Conservation (phyloP, 176 grass and related monocot genomes). For the Hsuehochloa calcarea region DNA sequence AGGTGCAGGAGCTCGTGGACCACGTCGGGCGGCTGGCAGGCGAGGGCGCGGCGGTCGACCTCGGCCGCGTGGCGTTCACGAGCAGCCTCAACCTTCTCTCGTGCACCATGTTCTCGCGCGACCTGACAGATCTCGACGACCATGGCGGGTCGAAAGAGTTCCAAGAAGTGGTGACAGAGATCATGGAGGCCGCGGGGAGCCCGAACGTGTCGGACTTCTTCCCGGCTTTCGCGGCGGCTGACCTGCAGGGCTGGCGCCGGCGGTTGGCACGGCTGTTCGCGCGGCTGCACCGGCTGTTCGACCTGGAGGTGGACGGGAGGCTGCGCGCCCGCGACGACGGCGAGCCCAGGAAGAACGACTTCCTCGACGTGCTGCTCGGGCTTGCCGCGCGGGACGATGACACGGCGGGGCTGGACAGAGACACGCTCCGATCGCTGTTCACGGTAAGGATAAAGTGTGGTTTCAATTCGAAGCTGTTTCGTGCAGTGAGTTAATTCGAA, state of each 20-base stretch:
- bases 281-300: neutral
- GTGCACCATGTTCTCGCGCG: slow-evolving; percentile 45
- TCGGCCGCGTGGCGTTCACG: slow-evolving; percentile 33
- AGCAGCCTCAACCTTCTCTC: slow-evolving; percentile 40
- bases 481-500: too few species aligned
- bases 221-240: neutral
- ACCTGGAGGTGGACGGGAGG: neutral
- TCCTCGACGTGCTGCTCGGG: neutral
- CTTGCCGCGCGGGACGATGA: too few species aligned
- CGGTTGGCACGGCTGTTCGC: neutral
- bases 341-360: neutral
- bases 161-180: slow-evolving; percentile 22
- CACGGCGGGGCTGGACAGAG: too few species aligned
- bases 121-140: slow-evolving; percentile 39
- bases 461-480: too few species aligned
- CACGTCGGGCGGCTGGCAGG: neutral
- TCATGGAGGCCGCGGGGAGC: neutral
- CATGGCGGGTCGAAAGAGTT: neutral
- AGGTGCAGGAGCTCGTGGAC: slow-evolving; percentile 20
- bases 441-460: too few species aligned
- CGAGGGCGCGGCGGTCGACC: neutral
- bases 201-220: slow-evolving; percentile 31
- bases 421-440: too few species aligned
- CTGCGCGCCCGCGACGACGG: neutral
- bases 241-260: neutral